Evolutionary conservation across 495 filamentous ascomycete species (phyloP).

Genomic region (Tuber indicum): DNA sequence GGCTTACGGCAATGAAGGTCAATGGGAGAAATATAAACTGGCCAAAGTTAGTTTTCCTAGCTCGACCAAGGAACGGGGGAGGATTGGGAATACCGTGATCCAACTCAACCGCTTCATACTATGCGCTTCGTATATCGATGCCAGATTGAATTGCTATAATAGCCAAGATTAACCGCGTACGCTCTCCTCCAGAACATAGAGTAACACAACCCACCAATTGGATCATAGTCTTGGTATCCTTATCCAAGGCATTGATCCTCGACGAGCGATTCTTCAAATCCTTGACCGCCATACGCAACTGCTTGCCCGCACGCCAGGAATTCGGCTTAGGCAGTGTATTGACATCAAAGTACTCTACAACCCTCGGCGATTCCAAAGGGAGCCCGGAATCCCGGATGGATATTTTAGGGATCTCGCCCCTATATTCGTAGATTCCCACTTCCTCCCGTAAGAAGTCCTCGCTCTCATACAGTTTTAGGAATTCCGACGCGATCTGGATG

Average conservation of each 20-base stretch:
- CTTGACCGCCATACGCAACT: conserved; percentile 12
- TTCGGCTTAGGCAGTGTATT: not conserved
- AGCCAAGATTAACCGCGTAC: not conserved
- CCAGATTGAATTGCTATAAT: conserved; percentile 40
- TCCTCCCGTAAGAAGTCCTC: conserved; percentile 26
- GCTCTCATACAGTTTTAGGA: conserved; percentile 8
- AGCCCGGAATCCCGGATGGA: not conserved
- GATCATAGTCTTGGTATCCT: conserved; percentile 27
- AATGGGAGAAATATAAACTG: conserved; percentile 45
- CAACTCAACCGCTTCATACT: conserved; percentile 45
- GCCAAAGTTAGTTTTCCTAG: not conserved
- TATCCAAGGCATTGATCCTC: conserved; percentile 24
- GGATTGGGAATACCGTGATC: conserved; percentile 38
- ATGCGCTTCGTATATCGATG: conserved; percentile 40
- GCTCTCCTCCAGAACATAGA: not conserved
- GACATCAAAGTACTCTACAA: not conserved
- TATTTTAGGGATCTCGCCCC: not conserved
- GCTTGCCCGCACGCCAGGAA: not conserved
- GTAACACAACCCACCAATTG: conserved; percentile 17
- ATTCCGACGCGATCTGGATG: conserved; percentile 12
- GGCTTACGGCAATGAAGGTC: conserved; percentile 41
- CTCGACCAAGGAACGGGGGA: not conserved
- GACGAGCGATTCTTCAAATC: conserved; percentile 24
- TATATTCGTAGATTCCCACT: conserved; percentile 1
- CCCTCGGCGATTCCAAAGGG: not conserved